These are phyloP conservation scores for Prosopis cineraria DNA, from an alignment of 306 rosid genomes.

Conservation along the genomic window DNA sequence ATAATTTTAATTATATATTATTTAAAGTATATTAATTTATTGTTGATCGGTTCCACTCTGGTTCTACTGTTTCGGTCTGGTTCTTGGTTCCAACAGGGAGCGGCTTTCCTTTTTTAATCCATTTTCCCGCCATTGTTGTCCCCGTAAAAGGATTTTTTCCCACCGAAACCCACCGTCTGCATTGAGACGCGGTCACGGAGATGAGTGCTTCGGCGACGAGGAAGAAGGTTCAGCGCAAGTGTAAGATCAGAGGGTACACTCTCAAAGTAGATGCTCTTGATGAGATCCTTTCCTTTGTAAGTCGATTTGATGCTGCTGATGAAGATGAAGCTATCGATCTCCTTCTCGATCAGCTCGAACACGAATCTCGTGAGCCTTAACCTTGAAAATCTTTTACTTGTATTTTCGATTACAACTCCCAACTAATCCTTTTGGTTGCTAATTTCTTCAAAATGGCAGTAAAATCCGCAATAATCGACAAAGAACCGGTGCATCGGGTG, in stretches of 20 bases:
- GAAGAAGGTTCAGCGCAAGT: constrained; percentile 73
- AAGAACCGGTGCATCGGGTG: constrained; percentile 64
- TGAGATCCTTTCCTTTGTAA: constrained; percentile 71
- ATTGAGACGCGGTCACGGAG: background rate
- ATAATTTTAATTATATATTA: no score
- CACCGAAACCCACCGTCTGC: constrained; percentile 33
- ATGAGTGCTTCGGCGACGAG: constrained; percentile 60
- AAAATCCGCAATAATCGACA: constrained; percentile 65
- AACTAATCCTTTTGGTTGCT: background rate
- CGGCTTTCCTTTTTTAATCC: background rate
- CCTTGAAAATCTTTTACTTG: background rate
- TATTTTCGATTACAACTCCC: background rate
- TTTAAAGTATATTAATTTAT: no score
- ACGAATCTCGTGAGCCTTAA: constrained; percentile 51
- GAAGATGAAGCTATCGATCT: constrained; percentile 68
- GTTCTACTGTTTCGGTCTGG: no score
- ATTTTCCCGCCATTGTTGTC: constrained; percentile 46
- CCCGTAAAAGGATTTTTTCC: constrained; percentile 33
- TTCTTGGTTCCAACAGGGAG: background rate
- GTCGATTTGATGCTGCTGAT: constrained; percentile 32
- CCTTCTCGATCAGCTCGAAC: constrained; percentile 68
- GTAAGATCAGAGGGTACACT: constrained; percentile 77
- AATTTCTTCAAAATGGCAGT: constrained; percentile 45
- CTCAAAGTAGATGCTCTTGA: constrained; percentile 73
- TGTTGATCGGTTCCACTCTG: no score